phyloP scores from a whole-genome alignment of 768 basidiomycete genomes.

The Mycena polygramma region DNA sequence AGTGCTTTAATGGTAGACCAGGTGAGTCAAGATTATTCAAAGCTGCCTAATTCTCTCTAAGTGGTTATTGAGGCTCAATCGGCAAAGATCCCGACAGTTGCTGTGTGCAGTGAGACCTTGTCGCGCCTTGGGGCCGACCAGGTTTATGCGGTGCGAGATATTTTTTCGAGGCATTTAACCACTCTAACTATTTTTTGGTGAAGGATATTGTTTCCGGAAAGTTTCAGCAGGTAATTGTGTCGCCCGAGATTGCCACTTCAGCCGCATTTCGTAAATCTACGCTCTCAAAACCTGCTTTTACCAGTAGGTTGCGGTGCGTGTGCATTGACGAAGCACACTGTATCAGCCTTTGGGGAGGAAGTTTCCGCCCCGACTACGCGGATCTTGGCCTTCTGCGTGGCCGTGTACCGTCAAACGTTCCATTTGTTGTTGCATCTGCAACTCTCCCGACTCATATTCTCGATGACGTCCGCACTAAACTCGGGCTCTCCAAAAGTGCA shows the following conservation, averaged over 20 bases:
- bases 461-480: conserved; percentile 27
- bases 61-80: neutral
- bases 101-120: conserved; percentile 18
- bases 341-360: conserved; percentile 38
- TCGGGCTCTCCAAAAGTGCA: conserved; percentile 20
- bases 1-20: conserved; percentile 8
- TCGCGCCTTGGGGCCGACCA: conserved; percentile 7
- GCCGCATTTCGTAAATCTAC: neutral
- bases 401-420: conserved; percentile 27
- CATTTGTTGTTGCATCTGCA: conserved; percentile 36
- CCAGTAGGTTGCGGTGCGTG: conserved; percentile 12
- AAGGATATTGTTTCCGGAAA: conserved; percentile 21
- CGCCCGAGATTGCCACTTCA: conserved; percentile 16
- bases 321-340: conserved; percentile 25
- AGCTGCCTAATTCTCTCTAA: neutral
- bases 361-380: conserved; percentile 33
- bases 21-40: neutral
- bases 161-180: neutral
- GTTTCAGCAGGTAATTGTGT: conserved; percentile 17
- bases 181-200: neutral
- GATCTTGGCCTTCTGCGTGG: conserved; percentile 34
- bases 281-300: conserved; percentile 6
- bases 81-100: conserved; percentile 1
- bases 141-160: conserved; percentile 4
- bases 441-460: conserved; percentile 34